Evolutionary conservation across 371 early-diverging fungal species (phyloP).

Genomic region (Amoeboaphelidium protococcarum): DNA sequence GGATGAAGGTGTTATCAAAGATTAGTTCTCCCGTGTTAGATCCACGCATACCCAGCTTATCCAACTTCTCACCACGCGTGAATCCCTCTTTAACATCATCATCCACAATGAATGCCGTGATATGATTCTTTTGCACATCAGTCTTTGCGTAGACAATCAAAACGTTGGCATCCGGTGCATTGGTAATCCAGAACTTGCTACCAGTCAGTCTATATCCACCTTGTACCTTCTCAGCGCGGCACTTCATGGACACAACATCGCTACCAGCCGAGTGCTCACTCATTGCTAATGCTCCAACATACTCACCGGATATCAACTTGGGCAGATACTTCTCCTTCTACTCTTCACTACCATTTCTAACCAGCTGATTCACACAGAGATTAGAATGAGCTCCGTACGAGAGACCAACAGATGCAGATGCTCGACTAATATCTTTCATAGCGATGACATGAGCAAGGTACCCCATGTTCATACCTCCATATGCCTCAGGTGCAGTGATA

Average conservation of each 20-base stretch:
- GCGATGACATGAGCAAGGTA: constrained; percentile 72
- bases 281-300: constrained; percentile 89
- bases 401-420: constrained; percentile 69
- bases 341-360: constrained; percentile 58
- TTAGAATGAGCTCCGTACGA: constrained; percentile 93
- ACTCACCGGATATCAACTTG: constrained; percentile 62
- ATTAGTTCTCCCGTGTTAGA: constrained; percentile 85
- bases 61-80: constrained; percentile 59
- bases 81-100: constrained; percentile 65
- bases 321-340: constrained; percentile 81
- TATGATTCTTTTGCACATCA: constrained; percentile 41
- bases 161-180: constrained; percentile 80
- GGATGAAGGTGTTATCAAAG: constrained; percentile 80
- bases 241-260: constrained; percentile 82
- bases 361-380: constrained; percentile 87
- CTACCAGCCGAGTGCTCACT: constrained; percentile 72
- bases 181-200: constrained; percentile 92
- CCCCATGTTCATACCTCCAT: constrained; percentile 74
- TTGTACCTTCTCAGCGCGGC: constrained; percentile 57
- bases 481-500: constrained; percentile 49
- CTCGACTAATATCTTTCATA: constrained; percentile 80
- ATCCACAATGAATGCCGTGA: constrained; percentile 84
- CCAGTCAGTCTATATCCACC: constrained; percentile 35
- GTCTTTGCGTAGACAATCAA: constrained; percentile 89
- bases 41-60: constrained; percentile 93